Percentiles rank a stretch among this genome's conserved stretches.
phyloP scores from a whole-genome alignment of 169 alveolate genomes.

The Eimeria sp. region DNA sequence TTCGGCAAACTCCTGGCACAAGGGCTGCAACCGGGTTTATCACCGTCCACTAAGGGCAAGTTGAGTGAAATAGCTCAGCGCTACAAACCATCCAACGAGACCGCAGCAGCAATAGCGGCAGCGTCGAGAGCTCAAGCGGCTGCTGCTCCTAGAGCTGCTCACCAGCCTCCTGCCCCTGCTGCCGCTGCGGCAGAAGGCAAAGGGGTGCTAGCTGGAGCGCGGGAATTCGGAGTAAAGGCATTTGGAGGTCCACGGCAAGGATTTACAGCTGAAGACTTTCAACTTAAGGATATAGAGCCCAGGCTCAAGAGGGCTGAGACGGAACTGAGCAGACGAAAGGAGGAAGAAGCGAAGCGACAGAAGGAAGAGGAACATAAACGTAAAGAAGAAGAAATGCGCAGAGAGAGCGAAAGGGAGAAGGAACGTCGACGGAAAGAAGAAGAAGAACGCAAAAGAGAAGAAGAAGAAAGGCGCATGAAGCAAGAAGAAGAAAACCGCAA shows the following conservation, averaged over 20 bases:
- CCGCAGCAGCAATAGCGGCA: slow-evolving; percentile 27
- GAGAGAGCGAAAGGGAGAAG: not conserved
- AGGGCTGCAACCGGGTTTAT: not conserved
- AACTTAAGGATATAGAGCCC: not conserved
- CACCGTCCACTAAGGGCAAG: not conserved
- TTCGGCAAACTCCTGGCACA: not conserved
- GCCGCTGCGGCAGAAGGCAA: not conserved
- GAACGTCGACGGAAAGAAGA: not conserved
- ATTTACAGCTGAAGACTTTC: not conserved
- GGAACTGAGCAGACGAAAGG: not conserved
- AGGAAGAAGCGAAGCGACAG: not conserved
- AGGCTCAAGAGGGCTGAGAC: not conserved
- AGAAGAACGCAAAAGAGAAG: not conserved
- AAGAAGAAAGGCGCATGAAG: not conserved
- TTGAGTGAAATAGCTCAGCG: not conserved
- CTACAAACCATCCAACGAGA: not conserved
- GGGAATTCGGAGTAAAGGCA: not conserved
- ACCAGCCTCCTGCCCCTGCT: not conserved
- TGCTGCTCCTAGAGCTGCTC: not conserved
- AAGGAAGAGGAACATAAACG: not conserved
- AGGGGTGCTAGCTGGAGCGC: not conserved
- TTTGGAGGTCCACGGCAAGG: not conserved
- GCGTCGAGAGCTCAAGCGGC: not conserved
- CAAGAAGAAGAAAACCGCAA: not conserved
- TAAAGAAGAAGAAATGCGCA: not conserved